Conservation (phyloP, 306 rosid genomes). For the Rosa persica region DNA sequence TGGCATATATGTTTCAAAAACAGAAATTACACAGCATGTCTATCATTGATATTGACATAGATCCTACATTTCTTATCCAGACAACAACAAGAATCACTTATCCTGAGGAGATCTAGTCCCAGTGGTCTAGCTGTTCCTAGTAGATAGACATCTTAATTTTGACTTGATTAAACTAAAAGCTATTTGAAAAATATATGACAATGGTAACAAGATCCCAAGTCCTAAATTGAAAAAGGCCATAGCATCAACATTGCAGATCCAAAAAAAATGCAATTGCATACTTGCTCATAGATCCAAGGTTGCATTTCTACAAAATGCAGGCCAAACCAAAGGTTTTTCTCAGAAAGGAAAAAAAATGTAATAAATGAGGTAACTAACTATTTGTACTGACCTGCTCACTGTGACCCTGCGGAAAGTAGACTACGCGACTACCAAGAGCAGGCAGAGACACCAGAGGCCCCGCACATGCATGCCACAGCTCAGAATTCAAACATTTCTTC, state of each 20-base stretch:
- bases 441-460: constrained; percentile 78
- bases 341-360: neutral
- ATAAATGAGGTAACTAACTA: constrained; percentile 2
- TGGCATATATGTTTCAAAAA: neutral
- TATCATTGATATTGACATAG: neutral
- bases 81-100: neutral
- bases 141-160: neutral
- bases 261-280: neutral
- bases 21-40: neutral
- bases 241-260: neutral
- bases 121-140: constrained; percentile 2
- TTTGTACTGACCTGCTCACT: constrained; percentile 62
- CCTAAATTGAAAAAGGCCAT: neutral
- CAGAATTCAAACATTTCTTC: constrained; percentile 67
- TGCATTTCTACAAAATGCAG: neutral
- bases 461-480: constrained; percentile 82
- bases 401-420: constrained; percentile 78
- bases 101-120: neutral
- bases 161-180: neutral
- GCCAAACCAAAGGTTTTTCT: neutral
- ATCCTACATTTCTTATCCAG: neutral
- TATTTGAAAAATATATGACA: neutral
- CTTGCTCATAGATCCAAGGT: neutral
- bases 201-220: neutral
- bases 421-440: constrained; percentile 64